These are phyloP conservation scores for Nakazawaea anatomiae DNA, from an alignment of 805 yeast species.

Conservation along the genomic window DNA sequence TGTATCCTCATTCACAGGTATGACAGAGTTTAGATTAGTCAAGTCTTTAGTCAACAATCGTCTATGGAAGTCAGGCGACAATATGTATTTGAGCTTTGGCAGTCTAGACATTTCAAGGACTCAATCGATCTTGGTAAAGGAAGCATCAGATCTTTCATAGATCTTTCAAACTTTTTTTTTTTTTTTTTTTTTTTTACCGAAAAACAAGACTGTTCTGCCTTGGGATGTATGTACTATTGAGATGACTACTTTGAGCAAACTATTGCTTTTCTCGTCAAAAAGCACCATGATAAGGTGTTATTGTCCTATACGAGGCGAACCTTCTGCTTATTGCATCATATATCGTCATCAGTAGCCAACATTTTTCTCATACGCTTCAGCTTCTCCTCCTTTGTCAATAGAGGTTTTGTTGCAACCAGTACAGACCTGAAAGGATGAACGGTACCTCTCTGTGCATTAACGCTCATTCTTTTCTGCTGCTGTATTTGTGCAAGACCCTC, in stretches of 20 bases:
- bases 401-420: not conserved
- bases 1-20: not conserved
- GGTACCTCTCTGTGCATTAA: not conserved
- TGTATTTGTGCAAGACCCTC: not conserved
- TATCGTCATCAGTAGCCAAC: not conserved
- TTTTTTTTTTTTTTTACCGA: not conserved
- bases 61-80: conserved; percentile 7
- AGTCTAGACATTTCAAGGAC: not conserved
- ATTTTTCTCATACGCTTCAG: conserved; percentile 2
- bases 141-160: not conserved
- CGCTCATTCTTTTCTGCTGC: not conserved
- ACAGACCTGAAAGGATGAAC: conserved; percentile 8
- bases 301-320: too few relatives aligned
- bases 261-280: too few relatives aligned
- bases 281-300: too few relatives aligned
- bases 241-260: too few relatives aligned
- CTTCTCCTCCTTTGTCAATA: conserved; percentile 1
- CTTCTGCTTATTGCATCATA: not conserved
- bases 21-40: not conserved
- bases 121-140: not conserved
- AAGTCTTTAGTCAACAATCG: conserved; percentile 4
- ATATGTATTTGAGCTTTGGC: conserved; percentile 1
- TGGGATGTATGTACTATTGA: too few relatives aligned
- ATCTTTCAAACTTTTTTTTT: not conserved
- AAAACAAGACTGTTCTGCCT: not conserved